These are phyloP conservation scores for Irpex lacteus DNA, from an alignment of 1,284 basidiomycete genomes.

Conservation along the genomic window DNA sequence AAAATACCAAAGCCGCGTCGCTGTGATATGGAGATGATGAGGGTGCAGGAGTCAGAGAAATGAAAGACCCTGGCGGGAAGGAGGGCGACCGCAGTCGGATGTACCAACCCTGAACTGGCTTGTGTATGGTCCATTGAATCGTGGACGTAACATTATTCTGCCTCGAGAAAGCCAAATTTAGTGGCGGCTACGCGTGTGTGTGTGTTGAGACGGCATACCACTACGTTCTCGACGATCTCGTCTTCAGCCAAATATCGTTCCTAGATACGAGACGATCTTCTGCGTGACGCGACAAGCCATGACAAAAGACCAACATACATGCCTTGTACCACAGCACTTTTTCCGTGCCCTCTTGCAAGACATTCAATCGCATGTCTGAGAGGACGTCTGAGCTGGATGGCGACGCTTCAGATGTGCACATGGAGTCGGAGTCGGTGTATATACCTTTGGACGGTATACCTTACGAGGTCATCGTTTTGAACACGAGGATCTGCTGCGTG, in stretches of 20 bases:
- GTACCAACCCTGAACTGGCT: slow-evolving; percentile 78
- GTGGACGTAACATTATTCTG: slow-evolving; percentile 65
- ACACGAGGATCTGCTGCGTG: background rate
- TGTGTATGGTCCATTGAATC: slow-evolving; percentile 70
- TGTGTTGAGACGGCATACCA: slow-evolving; percentile 43
- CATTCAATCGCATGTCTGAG: slow-evolving; percentile 65
- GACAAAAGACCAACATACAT: slow-evolving; percentile 15
- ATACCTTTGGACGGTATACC: slow-evolving; percentile 16
- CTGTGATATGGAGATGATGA: slow-evolving; percentile 50
- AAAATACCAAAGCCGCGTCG: slow-evolving; percentile 62
- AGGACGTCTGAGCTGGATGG: slow-evolving; percentile 66
- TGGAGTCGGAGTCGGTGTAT: background rate
- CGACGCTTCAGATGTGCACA: background rate
- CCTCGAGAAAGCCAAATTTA: background rate
- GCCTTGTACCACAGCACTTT: slow-evolving; percentile 76
- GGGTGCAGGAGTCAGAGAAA: slow-evolving; percentile 59
- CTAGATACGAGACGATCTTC: slow-evolving; percentile 30
- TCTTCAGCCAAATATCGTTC: slow-evolving; percentile 70
- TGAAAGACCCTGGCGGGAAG: slow-evolving; percentile 63
- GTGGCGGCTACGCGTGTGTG: slow-evolving; percentile 2
- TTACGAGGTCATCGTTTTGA: background rate
- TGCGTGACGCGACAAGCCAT: background rate
- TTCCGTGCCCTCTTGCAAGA: slow-evolving; percentile 54
- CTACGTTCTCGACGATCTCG: slow-evolving; percentile 71
- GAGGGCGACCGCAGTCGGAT: slow-evolving; percentile 65